A percentile compares a stretch with the other conserved stretches of the same genome.
Conservation (phyloP, 345 rosid species). For the Eutrema yunnanense region DNA sequence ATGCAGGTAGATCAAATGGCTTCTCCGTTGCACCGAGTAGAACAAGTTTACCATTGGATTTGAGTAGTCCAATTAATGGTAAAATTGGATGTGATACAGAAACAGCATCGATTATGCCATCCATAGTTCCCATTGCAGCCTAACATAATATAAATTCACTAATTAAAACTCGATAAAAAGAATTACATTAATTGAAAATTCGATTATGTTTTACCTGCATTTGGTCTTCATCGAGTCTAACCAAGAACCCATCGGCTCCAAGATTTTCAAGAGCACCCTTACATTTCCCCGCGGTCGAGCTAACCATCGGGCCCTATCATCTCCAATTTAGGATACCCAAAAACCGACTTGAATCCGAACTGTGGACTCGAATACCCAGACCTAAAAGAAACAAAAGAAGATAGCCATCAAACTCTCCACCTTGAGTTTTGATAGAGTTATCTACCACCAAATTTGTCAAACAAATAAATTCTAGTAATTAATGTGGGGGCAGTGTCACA, state of each 20-base stretch:
- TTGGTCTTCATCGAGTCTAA: slow-evolving; percentile 22
- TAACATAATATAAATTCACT: background rate
- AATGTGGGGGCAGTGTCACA: too few relatives aligned
- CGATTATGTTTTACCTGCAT: slow-evolving; percentile 22
- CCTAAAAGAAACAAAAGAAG: too few relatives aligned
- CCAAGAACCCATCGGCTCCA: slow-evolving; percentile 32
- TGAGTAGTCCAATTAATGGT: slow-evolving; percentile 47
- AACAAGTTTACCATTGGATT: slow-evolving; percentile 46
- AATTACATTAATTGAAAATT: background rate
- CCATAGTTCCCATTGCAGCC: slow-evolving; percentile 57
- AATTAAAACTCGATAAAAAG: background rate
- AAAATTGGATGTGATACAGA: slow-evolving; percentile 42
- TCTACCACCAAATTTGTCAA: too few relatives aligned
- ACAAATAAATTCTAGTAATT: too few relatives aligned
- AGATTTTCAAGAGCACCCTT: slow-evolving; percentile 28
- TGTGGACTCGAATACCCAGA: too few relatives aligned
- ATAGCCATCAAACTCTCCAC: too few relatives aligned
- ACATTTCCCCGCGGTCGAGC: slow-evolving; percentile 9
- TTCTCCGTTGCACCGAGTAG: slow-evolving; percentile 43
- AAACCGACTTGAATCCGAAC: too few relatives aligned
- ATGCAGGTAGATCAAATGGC: slow-evolving; percentile 43
- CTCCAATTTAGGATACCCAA: too few relatives aligned
- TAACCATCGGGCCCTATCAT: background rate
- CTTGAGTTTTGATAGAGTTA: too few relatives aligned
- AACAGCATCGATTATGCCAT: slow-evolving; percentile 58